Evolutionary conservation across 768 basidiomycete species (phyloP).

Genomic region (Boletus reticuloceps): DNA sequence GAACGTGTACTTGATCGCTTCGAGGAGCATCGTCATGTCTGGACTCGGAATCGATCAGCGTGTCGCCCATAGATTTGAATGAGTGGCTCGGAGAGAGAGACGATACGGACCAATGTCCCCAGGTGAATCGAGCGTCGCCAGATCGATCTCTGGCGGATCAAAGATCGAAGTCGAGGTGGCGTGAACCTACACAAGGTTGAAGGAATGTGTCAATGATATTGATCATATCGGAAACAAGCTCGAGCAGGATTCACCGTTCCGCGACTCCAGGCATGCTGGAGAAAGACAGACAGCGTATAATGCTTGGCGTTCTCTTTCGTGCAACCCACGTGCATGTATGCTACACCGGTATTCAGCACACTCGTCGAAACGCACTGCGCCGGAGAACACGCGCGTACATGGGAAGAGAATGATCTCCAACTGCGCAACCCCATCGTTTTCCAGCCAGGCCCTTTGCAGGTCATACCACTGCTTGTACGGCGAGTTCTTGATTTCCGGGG

Average conservation of each 20-base stretch:
- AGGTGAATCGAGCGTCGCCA: slow-evolving; percentile 8
- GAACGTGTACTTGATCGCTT: slow-evolving; percentile 10
- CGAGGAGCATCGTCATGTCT: slow-evolving; percentile 18
- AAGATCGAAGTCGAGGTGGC: slow-evolving; percentile 11
- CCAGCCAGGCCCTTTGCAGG: slow-evolving; percentile 15
- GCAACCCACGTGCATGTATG: slow-evolving; percentile 9
- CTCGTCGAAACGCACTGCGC: no score
- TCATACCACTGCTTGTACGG: slow-evolving; percentile 12
- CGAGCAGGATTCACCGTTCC: slow-evolving; percentile 4
- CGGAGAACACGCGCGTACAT: slow-evolving; percentile 1
- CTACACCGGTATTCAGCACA: neutral
- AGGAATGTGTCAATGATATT: no score
- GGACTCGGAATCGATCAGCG: neutral
- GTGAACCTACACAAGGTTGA: neutral
- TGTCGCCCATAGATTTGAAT: no score
- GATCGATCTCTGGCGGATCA: slow-evolving; percentile 18
- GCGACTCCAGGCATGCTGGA: slow-evolving; percentile 18
- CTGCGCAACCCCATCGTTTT: slow-evolving; percentile 15
- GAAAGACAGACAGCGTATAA: slow-evolving; percentile 4
- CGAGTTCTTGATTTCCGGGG: slow-evolving; percentile 9
- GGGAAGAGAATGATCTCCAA: slow-evolving; percentile 16
- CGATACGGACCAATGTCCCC: slow-evolving; percentile 3
- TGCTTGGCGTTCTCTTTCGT: slow-evolving; percentile 11
- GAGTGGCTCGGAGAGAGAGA: neutral
- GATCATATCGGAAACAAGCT: no score